Evolutionary conservation across 306 rosid genomes (phyloP).

Genomic region (Fagus sylvatica): DNA sequence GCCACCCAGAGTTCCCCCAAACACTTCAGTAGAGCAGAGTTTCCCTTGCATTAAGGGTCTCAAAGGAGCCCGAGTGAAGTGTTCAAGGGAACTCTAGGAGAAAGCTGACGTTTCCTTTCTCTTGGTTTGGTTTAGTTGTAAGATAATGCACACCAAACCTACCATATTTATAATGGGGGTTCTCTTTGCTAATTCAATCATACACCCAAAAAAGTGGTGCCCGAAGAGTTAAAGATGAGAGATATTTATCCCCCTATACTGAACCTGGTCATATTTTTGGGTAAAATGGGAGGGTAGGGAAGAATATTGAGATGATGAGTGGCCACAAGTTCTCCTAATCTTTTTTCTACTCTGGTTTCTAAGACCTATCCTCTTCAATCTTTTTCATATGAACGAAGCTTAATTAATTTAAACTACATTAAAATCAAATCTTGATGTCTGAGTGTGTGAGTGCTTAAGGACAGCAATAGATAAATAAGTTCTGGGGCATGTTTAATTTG

Average conservation of each 20-base stretch:
- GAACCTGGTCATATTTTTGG: slow-evolving; percentile 38
- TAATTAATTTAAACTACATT: neutral
- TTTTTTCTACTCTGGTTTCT: neutral
- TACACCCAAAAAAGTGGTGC: neutral
- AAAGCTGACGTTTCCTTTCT: slow-evolving; percentile 23
- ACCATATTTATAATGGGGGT: neutral
- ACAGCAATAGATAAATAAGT: neutral
- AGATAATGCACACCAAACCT: slow-evolving; percentile 2
- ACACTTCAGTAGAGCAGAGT: slow-evolving; percentile 41
- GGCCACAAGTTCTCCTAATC: neutral
- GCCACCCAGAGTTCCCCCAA: slow-evolving; percentile 47
- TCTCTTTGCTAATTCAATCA: neutral
- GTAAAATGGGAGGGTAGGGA: neutral
- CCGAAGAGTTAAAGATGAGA: neutral
- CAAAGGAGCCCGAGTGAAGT: slow-evolving; percentile 32
- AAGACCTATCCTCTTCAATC: slow-evolving; percentile 15
- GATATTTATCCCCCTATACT: neutral
- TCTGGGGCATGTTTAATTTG: neutral
- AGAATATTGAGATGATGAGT: slow-evolving; percentile 6
- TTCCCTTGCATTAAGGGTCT: neutral
- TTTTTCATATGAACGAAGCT: neutral
- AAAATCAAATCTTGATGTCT: neutral
- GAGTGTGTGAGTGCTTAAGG: neutral
- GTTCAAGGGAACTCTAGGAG: slow-evolving; percentile 50
- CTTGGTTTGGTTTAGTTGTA: slow-evolving; percentile 1